These are phyloP conservation scores for Urtica urens DNA, from an alignment of 306 rosid genomes.

Conservation along the genomic window DNA sequence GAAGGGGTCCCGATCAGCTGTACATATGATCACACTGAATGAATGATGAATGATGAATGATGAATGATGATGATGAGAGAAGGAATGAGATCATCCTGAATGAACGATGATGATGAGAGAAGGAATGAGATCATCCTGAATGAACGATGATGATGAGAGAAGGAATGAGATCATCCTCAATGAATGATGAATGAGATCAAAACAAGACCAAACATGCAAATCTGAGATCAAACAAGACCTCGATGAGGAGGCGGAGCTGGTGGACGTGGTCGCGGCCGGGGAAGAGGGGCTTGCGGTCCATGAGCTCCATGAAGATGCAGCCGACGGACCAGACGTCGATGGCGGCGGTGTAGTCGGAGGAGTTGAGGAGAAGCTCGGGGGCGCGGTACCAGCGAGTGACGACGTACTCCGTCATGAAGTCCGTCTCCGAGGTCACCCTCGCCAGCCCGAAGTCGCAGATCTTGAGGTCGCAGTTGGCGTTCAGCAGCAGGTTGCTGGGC, in stretches of 20 bases:
- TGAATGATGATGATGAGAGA: background rate
- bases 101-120: too few relatives aligned
- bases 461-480: conserved; percentile 90
- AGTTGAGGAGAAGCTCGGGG: conserved; percentile 82
- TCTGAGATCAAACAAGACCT: conserved; percentile 28
- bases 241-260: conserved; percentile 89
- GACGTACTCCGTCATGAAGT: conserved; percentile 93
- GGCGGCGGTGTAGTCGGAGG: conserved; percentile 95
- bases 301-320: conserved; percentile 92
- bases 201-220: too few relatives aligned
- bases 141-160: too few relatives aligned
- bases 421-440: conserved; percentile 93
- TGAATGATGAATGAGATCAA: too few relatives aligned
- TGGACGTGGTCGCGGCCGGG: conserved; percentile 98
- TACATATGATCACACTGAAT: too few relatives aligned
- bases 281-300: conserved; percentile 90
- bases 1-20: conserved; percentile 99
- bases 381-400: conserved; percentile 99
- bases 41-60: too few relatives aligned
- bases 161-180: too few relatives aligned
- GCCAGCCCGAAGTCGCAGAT: conserved; percentile 97
- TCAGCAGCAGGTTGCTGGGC: conserved; percentile 90
- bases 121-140: too few relatives aligned
- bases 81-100: too few relatives aligned
- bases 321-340: conserved; percentile 99